Evolutionary conservation across 257 asterid species (phyloP).

Genomic region (Solanum gandarillasii): DNA sequence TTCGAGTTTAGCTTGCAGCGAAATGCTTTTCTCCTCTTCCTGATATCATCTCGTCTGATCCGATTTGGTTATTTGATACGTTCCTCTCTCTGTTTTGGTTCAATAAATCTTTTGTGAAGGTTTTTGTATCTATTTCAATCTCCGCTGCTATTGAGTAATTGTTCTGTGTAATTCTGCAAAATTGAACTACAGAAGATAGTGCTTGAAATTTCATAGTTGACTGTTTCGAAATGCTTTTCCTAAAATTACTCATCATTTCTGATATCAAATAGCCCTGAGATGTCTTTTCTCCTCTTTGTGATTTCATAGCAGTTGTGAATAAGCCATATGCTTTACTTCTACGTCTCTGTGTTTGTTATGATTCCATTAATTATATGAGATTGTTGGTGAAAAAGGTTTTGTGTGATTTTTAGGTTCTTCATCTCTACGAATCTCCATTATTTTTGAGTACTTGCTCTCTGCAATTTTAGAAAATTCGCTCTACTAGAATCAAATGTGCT

Average conservation of each 20-base stretch:
- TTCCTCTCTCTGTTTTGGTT: not conserved
- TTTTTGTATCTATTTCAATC: not conserved
- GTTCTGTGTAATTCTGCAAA: not conserved
- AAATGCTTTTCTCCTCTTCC: not conserved
- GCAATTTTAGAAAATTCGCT: not conserved
- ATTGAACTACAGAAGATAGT: not conserved
- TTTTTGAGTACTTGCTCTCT: not conserved
- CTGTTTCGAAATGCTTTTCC: not conserved
- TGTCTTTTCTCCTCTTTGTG: not conserved
- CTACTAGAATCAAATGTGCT: not conserved
- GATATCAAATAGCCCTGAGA: not conserved
- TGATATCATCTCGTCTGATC: not conserved
- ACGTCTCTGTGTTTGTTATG: slow-evolving; percentile 7
- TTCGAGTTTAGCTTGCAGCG: not conserved
- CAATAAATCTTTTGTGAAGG: not conserved
- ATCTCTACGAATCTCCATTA: not conserved
- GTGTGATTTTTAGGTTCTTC: not conserved
- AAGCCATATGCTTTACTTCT: not conserved
- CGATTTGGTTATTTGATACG: not conserved
- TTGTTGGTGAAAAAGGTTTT: not conserved
- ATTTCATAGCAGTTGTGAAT: not conserved
- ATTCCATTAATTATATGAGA: not conserved
- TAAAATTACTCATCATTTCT: not conserved
- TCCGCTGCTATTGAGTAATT: not conserved
- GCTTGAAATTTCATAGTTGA: not conserved